Conservation (phyloP, 192 early-diverging fungal genomes). For the Chytriomyces hyalinus region DNA sequence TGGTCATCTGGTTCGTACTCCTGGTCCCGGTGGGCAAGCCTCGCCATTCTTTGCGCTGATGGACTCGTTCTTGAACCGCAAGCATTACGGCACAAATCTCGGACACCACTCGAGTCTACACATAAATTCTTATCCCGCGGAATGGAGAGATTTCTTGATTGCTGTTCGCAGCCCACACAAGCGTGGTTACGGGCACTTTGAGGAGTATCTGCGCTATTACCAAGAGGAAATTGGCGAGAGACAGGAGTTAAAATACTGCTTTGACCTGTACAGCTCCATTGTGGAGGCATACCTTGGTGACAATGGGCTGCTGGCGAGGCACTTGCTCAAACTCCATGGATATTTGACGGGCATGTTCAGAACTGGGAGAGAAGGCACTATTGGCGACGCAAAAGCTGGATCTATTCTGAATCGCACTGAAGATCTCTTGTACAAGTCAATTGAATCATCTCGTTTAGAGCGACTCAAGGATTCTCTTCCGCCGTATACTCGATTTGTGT, state of each 20-base stretch:
- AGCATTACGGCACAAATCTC: background rate
- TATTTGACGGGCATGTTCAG: background rate
- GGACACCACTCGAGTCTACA: background rate
- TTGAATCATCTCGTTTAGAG: background rate
- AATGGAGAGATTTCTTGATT: background rate
- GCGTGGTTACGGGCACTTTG: background rate
- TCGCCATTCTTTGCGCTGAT: too few relatives aligned
- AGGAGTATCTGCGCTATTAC: background rate
- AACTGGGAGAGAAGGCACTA: background rate
- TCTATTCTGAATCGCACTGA: conserved; percentile 8
- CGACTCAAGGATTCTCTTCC: background rate
- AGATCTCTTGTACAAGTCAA: background rate
- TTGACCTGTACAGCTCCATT: background rate
- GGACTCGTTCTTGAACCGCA: background rate
- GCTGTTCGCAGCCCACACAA: background rate
- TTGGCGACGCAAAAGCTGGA: conserved; percentile 5
- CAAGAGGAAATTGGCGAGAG: background rate
- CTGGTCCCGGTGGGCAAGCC: too few relatives aligned
- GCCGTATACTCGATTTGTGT: background rate
- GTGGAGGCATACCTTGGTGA: background rate
- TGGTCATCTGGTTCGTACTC: background rate
- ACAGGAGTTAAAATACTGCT: background rate
- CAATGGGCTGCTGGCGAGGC: background rate
- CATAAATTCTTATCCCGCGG: background rate
- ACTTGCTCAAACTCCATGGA: conserved; percentile 1